phyloP scores from a whole-genome alignment of 805 yeast species.

The Jamesozyma piceae region DNA sequence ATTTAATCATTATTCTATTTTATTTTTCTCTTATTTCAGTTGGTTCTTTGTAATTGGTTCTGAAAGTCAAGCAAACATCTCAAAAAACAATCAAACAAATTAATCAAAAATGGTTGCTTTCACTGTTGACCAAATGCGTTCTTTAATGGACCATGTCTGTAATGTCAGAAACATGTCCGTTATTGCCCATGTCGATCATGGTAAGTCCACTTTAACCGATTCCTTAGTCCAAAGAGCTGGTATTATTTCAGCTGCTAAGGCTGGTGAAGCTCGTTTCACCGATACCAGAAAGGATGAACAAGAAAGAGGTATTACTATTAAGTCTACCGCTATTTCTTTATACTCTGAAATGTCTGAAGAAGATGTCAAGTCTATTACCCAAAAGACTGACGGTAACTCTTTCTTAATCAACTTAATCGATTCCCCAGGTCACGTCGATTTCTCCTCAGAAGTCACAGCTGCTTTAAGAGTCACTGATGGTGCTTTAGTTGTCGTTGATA shows the following conservation, averaged over 20 bases:
- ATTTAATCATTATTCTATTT: too few species aligned
- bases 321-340: conserved; percentile 97
- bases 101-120: conserved; percentile 34
- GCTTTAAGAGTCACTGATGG: conserved; percentile 99
- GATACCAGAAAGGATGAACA: conserved; percentile 79
- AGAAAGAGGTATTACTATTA: conserved; percentile 81
- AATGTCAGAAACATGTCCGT: conserved; percentile 99
- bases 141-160: conserved; percentile 98
- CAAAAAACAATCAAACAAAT: conserved; percentile 2
- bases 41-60: too few species aligned
- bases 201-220: conserved; percentile 98
- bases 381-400: conserved; percentile 78
- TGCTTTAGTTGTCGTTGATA: conserved; percentile 98
- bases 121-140: conserved; percentile 90
- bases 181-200: conserved; percentile 99
- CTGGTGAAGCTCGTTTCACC: conserved; percentile 99
- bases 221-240: conserved; percentile 98
- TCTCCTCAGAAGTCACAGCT: conserved; percentile 80
- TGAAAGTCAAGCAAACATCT: conserved; percentile 1
- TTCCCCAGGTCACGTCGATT: conserved; percentile 97
- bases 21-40: too few species aligned
- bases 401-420: conserved; percentile 97
- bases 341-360: conserved; percentile 75
- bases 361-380: conserved; percentile 82
- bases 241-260: conserved; percentile 98